Evolutionary conservation across 2,329 filamentous ascomycete species (phyloP).

Genomic region (Dactylonectria estremocensis): DNA sequence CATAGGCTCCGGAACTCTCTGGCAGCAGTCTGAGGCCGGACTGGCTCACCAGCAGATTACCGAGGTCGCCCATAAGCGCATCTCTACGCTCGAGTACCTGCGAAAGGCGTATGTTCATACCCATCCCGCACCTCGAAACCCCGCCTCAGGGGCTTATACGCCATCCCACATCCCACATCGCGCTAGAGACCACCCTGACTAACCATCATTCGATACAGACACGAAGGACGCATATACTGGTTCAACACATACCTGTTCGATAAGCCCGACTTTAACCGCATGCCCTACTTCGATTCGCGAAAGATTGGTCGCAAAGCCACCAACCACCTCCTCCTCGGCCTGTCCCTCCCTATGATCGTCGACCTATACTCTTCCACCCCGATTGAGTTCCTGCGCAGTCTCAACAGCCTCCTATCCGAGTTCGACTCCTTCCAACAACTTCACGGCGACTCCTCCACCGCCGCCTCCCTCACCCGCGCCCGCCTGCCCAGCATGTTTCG

Average conservation of each 20-base stretch:
- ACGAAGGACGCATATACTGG: slow-evolving; percentile 97
- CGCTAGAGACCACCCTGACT: background rate
- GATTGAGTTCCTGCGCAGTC: slow-evolving; percentile 87
- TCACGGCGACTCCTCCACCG: slow-evolving; percentile 82
- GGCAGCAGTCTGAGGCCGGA: slow-evolving; percentile 62
- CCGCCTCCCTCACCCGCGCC: slow-evolving; percentile 81
- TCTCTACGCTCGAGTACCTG: slow-evolving; percentile 93
- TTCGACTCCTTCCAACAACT: slow-evolving; percentile 95
- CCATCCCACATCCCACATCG: background rate
- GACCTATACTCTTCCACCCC: slow-evolving; percentile 88
- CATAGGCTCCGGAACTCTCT: slow-evolving; percentile 45
- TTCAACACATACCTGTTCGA: slow-evolving; percentile 98
- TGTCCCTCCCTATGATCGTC: slow-evolving; percentile 90
- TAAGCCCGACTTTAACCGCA: slow-evolving; percentile 81
- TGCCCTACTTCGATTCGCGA: slow-evolving; percentile 88
- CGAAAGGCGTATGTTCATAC: slow-evolving; percentile 83
- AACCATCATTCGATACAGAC: slow-evolving; percentile 65
- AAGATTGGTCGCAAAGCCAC: slow-evolving; percentile 92
- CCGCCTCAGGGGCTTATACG: background rate
- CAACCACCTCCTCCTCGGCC: slow-evolving; percentile 92
- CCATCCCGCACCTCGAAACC: too few relatives aligned
- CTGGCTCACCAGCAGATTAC: slow-evolving; percentile 78
- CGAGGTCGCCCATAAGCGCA: slow-evolving; percentile 90
- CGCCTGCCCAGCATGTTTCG: slow-evolving; percentile 89
- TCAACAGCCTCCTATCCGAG: slow-evolving; percentile 89